Evolutionary conservation across 805 yeast genomes (phyloP), one percentile per base, ranked within the genome.

Genomic region (Candida insectalens): DNA sequence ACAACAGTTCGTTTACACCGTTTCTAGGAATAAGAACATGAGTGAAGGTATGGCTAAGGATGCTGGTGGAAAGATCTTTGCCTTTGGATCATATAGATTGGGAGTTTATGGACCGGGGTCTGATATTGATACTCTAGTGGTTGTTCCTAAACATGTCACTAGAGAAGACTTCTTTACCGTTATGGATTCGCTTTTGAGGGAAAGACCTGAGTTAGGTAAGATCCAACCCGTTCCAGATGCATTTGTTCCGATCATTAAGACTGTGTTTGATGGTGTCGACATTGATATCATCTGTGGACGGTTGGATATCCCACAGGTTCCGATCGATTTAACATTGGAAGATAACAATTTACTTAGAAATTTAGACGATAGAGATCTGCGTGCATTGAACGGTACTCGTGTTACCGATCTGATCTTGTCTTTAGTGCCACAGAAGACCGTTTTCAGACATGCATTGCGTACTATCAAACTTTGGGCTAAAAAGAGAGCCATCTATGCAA

Each of bases 31-130:
- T 40, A 87, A 82, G 50, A 88, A 89, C 51, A 87, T 92, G 96
- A 76, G 87, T 23, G 97, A 92, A 40, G 96, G 96, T 2, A 87
- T 92, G 96, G 95, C 97, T 0, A 70, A 64, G 36, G 98, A 92
- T 57, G 94, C 97, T 0, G 98, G 98, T 25, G 98, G 98, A 25
- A 92, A 92, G 55, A 75, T 92, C n/a, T 92, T 88, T 54, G 87
- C 96, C 0, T 92, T 72, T 61, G 98, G 98, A 1, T 87, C 96
- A 1, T 92, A 88, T 50, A 67, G 96, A 42, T 61, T 92, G 29
- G 98, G 98, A 4, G 98, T 92, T 10, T 85, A 88, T 60, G 97
- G 97, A 0, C 97, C 97, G 0, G 97, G 98, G 1, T 82, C 95
- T 0, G 98, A 92, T 78, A 89, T 92, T 40, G 98, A 92, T 64